These are phyloP conservation scores for Lanmaoa pseudosensibilis DNA, from an alignment of 768 basidiomycete genomes.

Conservation along the genomic window DNA sequence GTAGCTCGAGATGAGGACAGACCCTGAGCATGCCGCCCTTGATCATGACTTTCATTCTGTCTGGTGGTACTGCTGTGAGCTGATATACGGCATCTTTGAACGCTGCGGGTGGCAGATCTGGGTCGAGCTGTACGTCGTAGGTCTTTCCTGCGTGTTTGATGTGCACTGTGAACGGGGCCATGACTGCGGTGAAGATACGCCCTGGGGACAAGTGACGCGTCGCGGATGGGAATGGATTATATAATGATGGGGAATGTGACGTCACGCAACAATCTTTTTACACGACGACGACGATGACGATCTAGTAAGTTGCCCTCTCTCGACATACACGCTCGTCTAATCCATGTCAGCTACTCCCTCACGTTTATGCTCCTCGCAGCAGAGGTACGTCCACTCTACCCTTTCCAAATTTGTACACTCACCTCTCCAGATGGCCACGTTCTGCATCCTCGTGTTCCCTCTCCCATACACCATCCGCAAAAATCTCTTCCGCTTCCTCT, in stretches of 20 bases:
- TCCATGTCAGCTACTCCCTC: conserved; percentile 61
- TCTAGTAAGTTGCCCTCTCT: conserved; percentile 36
- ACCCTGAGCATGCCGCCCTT: conserved; percentile 92
- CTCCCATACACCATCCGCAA: conserved; percentile 77
- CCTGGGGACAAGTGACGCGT: conserved; percentile 27
- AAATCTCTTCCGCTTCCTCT: conserved; percentile 68
- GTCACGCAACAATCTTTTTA: conserved; percentile 24
- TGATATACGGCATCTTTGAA: conserved; percentile 87
- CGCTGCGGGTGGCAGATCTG: conserved; percentile 59
- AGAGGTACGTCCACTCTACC: conserved; percentile 46
- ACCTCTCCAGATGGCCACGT: conserved; percentile 65
- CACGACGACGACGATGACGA: conserved; percentile 53
- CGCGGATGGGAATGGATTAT: conserved; percentile 33
- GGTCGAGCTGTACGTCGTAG: conserved; percentile 69
- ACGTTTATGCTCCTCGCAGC: conserved; percentile 80
- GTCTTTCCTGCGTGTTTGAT: conserved; percentile 90
- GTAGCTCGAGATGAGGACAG: neutral
- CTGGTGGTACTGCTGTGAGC: conserved; percentile 80
- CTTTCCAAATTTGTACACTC: neutral
- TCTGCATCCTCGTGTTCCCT: conserved; percentile 80
- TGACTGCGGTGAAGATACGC: conserved; percentile 27
- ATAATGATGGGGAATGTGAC: conserved; percentile 24
- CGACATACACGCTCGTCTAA: neutral
- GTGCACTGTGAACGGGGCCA: conserved; percentile 72
- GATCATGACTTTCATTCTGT: conserved; percentile 97